Base-by-base conservation (phyloP, 441 rosid genomes). In the Bruguiera hainesii region DNA sequence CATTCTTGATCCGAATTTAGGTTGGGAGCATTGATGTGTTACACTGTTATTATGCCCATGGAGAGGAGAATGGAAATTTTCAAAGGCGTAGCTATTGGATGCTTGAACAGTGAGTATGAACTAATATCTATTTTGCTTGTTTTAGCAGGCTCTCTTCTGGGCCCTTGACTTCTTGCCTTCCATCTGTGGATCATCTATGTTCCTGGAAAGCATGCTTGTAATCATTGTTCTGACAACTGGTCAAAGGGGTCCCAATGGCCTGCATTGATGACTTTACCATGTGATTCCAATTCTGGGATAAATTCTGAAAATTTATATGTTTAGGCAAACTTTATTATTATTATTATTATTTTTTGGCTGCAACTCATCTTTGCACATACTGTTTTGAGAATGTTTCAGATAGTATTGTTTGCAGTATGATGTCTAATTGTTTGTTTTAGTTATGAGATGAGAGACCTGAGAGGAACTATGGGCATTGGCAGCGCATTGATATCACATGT, bases 21-120 rank as follows among this genome's bases (percentile, higher is more conserved):
- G 93, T 83, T 39, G 99, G 98, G 76, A 87, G 96, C 50, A 63
- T 92, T 72, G 98, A 95, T 69, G 98, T 89, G 65, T 73, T 95
- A 68, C 99, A 95, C 66, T 92, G 99, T 75, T 95, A 95, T 76
- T 95, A 96, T 87, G 98, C 98, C 4, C 99, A 92, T 76, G 98
- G 99, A 52, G 92, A 96, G 81, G 89, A 89, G 8, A 85, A 86
- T 67, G 95, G 89, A 70, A 85, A 73, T 75, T 95, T 95, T 81
- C 98, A 90, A 74, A 88, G 99, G 67, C 90, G 99, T 77, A 84
- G 96, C 67, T 95, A 95, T 64, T 95, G 98, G 98, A 79, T 90
- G 95, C 99, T 95, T 75, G 97, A 95, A 63, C 87, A 90, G 99
- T 95, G 80, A 86, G 99, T 84, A 42, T 56, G 58, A 61, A 56